Base-by-base conservation (phyloP, 192 early-diverging fungal species). In the Gonapodya sp. region DNA sequence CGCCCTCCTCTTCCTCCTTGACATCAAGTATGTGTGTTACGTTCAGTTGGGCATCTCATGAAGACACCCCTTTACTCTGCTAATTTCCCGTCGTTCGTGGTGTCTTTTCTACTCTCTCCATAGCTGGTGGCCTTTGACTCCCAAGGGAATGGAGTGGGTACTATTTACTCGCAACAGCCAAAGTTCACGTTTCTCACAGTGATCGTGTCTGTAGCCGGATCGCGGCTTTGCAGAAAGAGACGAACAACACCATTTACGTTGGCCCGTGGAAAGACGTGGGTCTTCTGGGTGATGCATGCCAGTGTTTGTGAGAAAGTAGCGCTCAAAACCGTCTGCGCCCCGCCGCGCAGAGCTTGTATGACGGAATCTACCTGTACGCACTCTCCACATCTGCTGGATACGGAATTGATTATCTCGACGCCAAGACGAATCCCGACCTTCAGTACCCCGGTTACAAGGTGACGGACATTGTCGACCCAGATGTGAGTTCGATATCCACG, bases 391-490 rank as follows among this genome's bases (percentile, higher is more conserved):
- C 46, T 8, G 46, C 46, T 24, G 46, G 46, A 24, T 64, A 64
- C 46, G 46, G 46, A 24, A 64, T 64, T 24, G 46, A 64, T 24
- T 64, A 16, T 24, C 46, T 64, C 46, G 24, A 64, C 46, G 46
- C 46, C 46, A 64, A 8, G 8, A 24, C 46, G 46, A 64, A 64
- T 64, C 46, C 46, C 8, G 46, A 64, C 46, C 46, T 64, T 8
- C 46, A 64, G 46, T 64, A 64, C 46, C 46, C 46, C 46, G 46
- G 46, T 8, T 64, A 64, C 46, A 64, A 64, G 46, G 46, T 64
- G 8, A 64, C 46, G 8, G 46, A 64, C 46, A 64, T 64, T 64
- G 46, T 64, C 8, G 46, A 64, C 46, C 46, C 46, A 24, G 46
- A 8, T 8, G 46, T 64, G 46, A 64, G n/a, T n/a, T n/a, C n/a